Base-by-base conservation (phyloP, 78 protist genomes). In the Thecamonas trahens region DNA sequence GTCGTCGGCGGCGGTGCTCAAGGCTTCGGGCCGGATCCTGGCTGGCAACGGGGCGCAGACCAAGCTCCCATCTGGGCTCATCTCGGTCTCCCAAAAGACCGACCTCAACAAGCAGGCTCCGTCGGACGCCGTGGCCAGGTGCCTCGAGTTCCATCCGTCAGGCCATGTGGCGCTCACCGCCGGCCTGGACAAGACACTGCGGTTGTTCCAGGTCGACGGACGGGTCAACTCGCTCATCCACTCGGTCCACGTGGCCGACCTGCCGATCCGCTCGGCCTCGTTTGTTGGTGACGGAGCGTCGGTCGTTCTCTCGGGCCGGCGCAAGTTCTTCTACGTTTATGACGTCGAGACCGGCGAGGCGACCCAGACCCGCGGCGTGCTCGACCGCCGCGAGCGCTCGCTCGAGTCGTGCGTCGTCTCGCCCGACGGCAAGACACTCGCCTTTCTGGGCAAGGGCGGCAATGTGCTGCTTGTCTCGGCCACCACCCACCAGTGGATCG, bases 171-270 rank as follows among this genome's bases (percentile, higher is more conserved):
- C 50, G 31, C 37, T 72, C 45, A 67, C 68, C 9, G 70, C 70
- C 0, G 78, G 78, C 7, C 42, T 57, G 26, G 78, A 72, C 50
- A 49, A 62, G 63, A 72, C 70, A 11, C 52, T 72, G 22, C 70
- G 70, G 20, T 61, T 72, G 39, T 72, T 62, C 15, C 54, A 35
- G 54, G 47, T 54, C 44, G 78, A 72, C 34, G 78, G 78, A 24
- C 2, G 26, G 29, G 58, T 14, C 42, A 72, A 72, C 26, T 13
- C 50, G 3, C n/a, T 42, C 52, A 8, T 72, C 15, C 78, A 72
- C 54, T n/a, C 50, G 31, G 38, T 72, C 14, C 47, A 34, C 40
- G 0, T 62, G 8, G 26, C 49, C 22, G 45, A 52, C n/a, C 20
- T 61, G 57, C 78, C 70, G 60, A 32, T 72, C 15, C 38, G 3